Base-by-base conservation (phyloP, 2,329 filamentous ascomycete species). In the Fusarium hainanense region DNA sequence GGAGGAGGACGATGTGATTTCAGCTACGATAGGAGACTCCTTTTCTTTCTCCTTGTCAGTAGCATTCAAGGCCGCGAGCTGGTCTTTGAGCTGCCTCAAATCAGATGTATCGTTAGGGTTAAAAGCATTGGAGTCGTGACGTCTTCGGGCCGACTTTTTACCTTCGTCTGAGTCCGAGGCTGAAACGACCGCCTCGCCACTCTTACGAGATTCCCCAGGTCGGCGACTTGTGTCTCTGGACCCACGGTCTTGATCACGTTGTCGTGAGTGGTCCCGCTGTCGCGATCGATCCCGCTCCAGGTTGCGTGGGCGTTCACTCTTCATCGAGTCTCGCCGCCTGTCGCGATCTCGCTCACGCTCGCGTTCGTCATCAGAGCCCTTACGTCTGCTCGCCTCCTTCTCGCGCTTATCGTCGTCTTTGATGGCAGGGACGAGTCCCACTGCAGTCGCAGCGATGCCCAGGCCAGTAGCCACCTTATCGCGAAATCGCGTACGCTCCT, bases 51-150 rank as follows among this genome's bases (percentile, higher is more conserved):
- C 68, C 41, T 72, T 72, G 14, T 76, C 76, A 5, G 70, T 59
- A 1, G 67, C 72, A 32, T 76, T 76, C 69, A 84, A 79, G 32
- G 83, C 81, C 20, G 85, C 82, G 30, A 86, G 76, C 69, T 87
- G 81, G 25, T 85, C 82, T 70, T 86, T 85, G 43, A 88, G 76
- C 12, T 83, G 82, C 58, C 80, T 81, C 18, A 89, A 69, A 18
- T 84, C 84, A 30, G 80, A 81, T 4, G 85, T 81, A 68, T 89
- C 83, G 28, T 84, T 88, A 8, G 86, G 86, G 60, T 87, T 80
- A 64, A 89, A 89, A 3, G 78, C 79, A 43, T 77, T 76, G 1
- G 83, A 79, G 37, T 77, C 71, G 18, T 79, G 80, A 25, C 74
- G 74, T 9, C 81, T 80, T 43, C 84, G 81, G 20, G 78, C 77